Evolutionary conservation across 2,329 filamentous ascomycete genomes (phyloP).

Genomic region (Alternaria gaisen): DNA sequence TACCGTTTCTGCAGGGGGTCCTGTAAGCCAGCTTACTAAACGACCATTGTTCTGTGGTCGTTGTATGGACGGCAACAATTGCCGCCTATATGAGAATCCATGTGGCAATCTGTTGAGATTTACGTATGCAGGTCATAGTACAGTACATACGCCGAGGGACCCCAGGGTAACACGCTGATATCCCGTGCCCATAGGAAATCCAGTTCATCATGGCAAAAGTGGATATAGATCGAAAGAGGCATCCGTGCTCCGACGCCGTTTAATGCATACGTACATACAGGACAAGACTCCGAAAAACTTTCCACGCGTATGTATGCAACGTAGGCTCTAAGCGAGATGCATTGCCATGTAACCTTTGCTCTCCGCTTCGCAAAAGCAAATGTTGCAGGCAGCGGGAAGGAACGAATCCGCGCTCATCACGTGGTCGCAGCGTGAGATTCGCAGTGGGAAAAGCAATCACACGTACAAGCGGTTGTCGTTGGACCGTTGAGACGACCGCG

Average conservation of each 20-base stretch:
- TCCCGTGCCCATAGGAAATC: not conserved
- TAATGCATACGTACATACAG: slow-evolving; percentile 2
- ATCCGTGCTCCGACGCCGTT: slow-evolving; percentile 7
- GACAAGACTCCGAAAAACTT: not conserved
- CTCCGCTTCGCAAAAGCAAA: slow-evolving; percentile 7
- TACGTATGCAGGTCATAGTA: slow-evolving; percentile 4
- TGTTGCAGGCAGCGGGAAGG: not conserved
- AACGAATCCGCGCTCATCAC: not conserved
- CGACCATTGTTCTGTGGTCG: not conserved
- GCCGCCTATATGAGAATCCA: not conserved
- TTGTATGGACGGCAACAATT: not conserved
- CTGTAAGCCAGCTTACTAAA: slow-evolving; percentile 4
- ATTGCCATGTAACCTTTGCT: not conserved
- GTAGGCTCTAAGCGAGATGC: not conserved
- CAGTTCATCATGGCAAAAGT: not conserved
- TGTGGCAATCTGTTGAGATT: slow-evolving; percentile 5
- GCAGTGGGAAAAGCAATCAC: not conserved
- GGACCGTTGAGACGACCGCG: not conserved
- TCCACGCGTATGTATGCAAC: not conserved
- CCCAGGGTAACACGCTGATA: not conserved
- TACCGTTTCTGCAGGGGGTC: slow-evolving; percentile 3
- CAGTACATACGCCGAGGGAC: slow-evolving; percentile 1
- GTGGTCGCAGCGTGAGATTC: not conserved
- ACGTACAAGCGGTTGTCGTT: not conserved
- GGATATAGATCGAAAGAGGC: slow-evolving; percentile 5